A percentile compares a stretch with the other conserved stretches of the same genome.
Evolutionary conservation across 441 rosid genomes (phyloP).

Genomic region (Viola pubescens): DNA sequence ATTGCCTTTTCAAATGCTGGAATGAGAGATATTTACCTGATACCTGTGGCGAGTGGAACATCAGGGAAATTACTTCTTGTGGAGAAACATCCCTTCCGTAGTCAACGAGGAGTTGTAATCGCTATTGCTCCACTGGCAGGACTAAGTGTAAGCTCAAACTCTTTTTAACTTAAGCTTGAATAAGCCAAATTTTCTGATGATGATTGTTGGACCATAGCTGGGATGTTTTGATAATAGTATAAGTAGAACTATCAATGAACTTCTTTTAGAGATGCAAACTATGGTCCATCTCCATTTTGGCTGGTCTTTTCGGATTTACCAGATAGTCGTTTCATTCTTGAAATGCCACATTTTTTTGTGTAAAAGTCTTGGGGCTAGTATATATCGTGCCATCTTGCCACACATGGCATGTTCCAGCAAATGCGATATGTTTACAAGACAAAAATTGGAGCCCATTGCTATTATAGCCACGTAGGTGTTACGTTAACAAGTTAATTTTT

Average conservation of each 20-base stretch:
- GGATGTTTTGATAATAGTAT: not conserved
- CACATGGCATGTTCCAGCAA: too few relatives aligned
- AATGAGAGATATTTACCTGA: slow-evolving; percentile 44
- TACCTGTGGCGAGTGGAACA: slow-evolving; percentile 37
- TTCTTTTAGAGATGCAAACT: not conserved
- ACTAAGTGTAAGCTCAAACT: slow-evolving; percentile 37
- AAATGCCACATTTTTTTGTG: too few relatives aligned
- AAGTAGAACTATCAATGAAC: slow-evolving; percentile 6
- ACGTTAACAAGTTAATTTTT: too few relatives aligned
- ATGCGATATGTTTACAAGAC: too few relatives aligned
- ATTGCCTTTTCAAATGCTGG: slow-evolving; percentile 66
- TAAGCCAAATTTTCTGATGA: not conserved
- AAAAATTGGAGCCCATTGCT: too few relatives aligned
- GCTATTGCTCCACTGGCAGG: slow-evolving; percentile 68
- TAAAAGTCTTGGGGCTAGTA: too few relatives aligned
- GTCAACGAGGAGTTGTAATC: slow-evolving; percentile 48
- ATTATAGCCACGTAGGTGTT: too few relatives aligned
- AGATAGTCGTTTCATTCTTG: not conserved
- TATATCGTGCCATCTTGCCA: too few relatives aligned
- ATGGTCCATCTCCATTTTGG: not conserved
- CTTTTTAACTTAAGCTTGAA: not conserved
- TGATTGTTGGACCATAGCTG: not conserved
- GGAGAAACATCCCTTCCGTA: slow-evolving; percentile 68
- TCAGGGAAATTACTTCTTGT: slow-evolving; percentile 57
- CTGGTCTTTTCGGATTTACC: not conserved